These are phyloP conservation scores for Chrysanthemum makinoi DNA, from an alignment of 129 eudicot genomes.

Conservation along the genomic window DNA sequence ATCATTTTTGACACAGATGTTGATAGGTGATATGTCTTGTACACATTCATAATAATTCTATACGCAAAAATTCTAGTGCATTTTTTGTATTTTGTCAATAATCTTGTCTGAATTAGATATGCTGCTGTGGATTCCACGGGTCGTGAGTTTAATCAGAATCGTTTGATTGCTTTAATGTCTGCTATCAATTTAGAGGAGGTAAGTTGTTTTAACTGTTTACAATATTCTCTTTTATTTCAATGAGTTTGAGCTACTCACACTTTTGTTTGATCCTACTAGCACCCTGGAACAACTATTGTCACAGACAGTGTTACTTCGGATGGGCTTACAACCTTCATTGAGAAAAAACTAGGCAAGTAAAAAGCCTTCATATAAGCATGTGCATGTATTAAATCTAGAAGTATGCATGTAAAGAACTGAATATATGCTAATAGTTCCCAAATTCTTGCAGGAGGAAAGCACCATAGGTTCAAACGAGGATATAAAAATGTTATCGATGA, in stretches of 20 bases:
- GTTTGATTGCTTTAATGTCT: constrained; percentile 90
- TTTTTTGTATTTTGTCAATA: constrained; percentile 16
- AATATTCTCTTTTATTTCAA: constrained; percentile 7
- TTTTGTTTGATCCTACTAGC: constrained; percentile 46
- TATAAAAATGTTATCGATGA: constrained; percentile 97
- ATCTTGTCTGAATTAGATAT: constrained; percentile 54
- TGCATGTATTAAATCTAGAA: background rate
- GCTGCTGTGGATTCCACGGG: constrained; percentile 98
- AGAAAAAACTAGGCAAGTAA: constrained; percentile 76
- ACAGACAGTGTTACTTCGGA: constrained; percentile 99
- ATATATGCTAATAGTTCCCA: constrained; percentile 22
- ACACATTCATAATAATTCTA: constrained; percentile 4
- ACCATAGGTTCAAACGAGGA: constrained; percentile 92
- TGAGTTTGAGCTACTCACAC: constrained; percentile 7
- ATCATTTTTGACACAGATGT: constrained; percentile 99
- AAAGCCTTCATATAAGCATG: constrained; percentile 2
- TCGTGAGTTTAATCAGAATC: constrained; percentile 85
- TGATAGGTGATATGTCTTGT: constrained; percentile 65
- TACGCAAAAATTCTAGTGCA: constrained; percentile 8
- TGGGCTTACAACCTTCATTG: constrained; percentile 61
- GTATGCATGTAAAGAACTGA: background rate
- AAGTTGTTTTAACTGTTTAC: constrained; percentile 25
- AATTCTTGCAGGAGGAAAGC: constrained; percentile 77
- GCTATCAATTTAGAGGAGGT: constrained; percentile 97
- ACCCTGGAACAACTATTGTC: constrained; percentile 97